Base-by-base conservation (phyloP, 306 rosid genomes). In the Dalbergia cultrata region DNA sequence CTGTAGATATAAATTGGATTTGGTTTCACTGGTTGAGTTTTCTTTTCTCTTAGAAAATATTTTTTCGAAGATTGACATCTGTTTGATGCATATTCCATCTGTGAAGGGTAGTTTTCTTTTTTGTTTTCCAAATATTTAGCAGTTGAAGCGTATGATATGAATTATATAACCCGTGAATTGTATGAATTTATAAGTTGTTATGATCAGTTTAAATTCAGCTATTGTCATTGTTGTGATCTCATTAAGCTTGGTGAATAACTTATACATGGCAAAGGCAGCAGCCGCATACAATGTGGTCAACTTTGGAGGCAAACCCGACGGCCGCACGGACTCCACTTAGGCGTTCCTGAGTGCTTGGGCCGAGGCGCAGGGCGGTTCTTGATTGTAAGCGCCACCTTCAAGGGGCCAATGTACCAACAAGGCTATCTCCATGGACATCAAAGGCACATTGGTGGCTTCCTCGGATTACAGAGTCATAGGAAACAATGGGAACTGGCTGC, bases 261-360 rank as follows among this genome's bases (percentile, higher is more conserved):
- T 68, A 33, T 6, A 74, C 3, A 2, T 4, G 0, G 56, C 34
- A 2, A n/a, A n/a, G n/a, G 37, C 37, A 34, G 8, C 52, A 4
- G 21, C 31, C 1, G 66, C 64, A 3, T 87, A 75, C 75, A 83
- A 87, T 45, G 91, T 92, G 44, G 18, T 88, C 7, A 31, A n/a
- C 4, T 87, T 84, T 13, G 97, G 92, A 26, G 97, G 90, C 57
- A 85, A 75, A 43, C 68, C 88, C 0, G 79, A 84, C 34, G 91
- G 91, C 5, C 39, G 50, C 5, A 80, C 53, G 0, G 92, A 90
- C 81, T 92, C 94, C 16, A 84, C 92, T 45, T 22, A 70, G 19
- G 91, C 91, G 1, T 87, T 92, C 53, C 69, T 82, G 0, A 60
- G 57, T 5, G 88, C 88, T 19, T 92, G 97, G 94, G 7, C 72